A percentile compares a stretch with the other conserved stretches of the same genome.
phyloP scores from a whole-genome alignment of 352 stramenopile species.

The Phytopythium mirpurense region DNA sequence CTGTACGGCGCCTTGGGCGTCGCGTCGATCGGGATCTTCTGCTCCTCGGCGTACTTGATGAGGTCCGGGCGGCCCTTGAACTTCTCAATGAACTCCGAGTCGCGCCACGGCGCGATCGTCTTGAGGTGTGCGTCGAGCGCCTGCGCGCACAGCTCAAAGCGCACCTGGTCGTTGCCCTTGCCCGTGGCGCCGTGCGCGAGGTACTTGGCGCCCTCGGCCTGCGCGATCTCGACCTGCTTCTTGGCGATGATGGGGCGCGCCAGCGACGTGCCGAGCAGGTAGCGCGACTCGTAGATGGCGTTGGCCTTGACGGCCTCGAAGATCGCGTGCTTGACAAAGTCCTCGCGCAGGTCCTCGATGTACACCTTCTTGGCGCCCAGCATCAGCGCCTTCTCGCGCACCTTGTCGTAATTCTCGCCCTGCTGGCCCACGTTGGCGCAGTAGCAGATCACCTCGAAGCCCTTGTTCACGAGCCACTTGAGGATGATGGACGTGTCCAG shows the following conservation, averaged over 20 bases:
- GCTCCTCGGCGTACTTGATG: slow-evolving; percentile 95
- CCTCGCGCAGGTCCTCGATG: slow-evolving; percentile 95
- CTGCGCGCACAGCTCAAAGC: slow-evolving; percentile 98
- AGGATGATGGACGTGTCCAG: slow-evolving; percentile 99
- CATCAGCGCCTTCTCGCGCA: slow-evolving; percentile 88
- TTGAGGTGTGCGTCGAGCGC: slow-evolving; percentile 94
- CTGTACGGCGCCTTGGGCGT: slow-evolving; percentile 98
- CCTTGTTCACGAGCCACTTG: slow-evolving; percentile 98
- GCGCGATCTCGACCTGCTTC: slow-evolving; percentile 93
- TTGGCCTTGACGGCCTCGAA: slow-evolving; percentile 95
- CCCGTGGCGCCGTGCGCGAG: slow-evolving; percentile 97
- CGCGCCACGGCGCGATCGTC: slow-evolving; percentile 96
- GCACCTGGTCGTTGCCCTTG: slow-evolving; percentile 99
- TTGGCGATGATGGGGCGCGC: slow-evolving; percentile 98
- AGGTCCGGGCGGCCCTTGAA: slow-evolving; percentile 98
- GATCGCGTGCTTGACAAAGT: slow-evolving; percentile 96
- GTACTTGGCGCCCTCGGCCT: slow-evolving; percentile 88
- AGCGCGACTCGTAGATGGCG: slow-evolving; percentile 97
- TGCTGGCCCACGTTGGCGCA: slow-evolving; percentile 98
- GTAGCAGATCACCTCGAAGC: slow-evolving; percentile 98
- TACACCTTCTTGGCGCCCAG: slow-evolving; percentile 88
- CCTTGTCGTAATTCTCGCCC: slow-evolving; percentile 92
- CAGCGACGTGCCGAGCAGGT: slow-evolving; percentile 97
- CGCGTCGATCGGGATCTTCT: slow-evolving; percentile 96
- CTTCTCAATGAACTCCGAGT: slow-evolving; percentile 97